Conservation (phyloP, 1,284 basidiomycete species). For the Puccinia hordei region DNA sequence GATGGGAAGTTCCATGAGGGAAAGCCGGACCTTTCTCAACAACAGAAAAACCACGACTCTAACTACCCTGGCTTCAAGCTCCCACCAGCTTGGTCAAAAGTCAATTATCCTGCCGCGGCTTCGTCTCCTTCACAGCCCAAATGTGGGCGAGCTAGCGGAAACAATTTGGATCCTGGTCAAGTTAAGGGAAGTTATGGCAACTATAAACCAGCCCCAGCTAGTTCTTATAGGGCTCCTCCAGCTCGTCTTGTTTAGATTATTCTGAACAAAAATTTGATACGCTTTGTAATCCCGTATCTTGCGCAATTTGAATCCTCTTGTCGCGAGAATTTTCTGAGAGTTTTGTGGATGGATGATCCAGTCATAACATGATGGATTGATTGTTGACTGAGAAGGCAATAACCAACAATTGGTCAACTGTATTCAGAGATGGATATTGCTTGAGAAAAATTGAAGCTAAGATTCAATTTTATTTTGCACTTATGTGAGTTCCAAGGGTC, state of each 20-base stretch:
- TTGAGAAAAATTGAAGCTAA: no score
- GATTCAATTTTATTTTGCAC: no score
- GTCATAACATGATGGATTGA: no score
- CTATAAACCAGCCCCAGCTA: slow-evolving; percentile 35
- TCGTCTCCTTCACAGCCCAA: slow-evolving; percentile 15
- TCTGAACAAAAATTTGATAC: background rate
- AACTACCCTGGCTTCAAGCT: slow-evolving; percentile 24
- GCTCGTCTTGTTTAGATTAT: background rate
- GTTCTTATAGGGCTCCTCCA: slow-evolving; percentile 15
- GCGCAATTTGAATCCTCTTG: no score
- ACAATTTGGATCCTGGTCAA: slow-evolving; percentile 36
- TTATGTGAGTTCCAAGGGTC: no score
- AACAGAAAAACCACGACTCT: slow-evolving; percentile 22
- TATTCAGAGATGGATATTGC: no score
- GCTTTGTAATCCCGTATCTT: no score
- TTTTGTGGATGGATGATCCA: no score
- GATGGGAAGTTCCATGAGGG: slow-evolving; percentile 43
- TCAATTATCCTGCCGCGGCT: background rate
- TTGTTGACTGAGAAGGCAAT: no score
- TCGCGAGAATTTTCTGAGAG: no score
- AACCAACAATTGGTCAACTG: no score
- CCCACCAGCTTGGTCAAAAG: slow-evolving; percentile 7
- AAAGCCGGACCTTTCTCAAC: background rate
- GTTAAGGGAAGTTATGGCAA: slow-evolving; percentile 24
- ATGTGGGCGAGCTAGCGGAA: slow-evolving; percentile 12